Base-by-base conservation (phyloP, 202 grass and related monocot species). In the Carex sylvatica region DNA sequence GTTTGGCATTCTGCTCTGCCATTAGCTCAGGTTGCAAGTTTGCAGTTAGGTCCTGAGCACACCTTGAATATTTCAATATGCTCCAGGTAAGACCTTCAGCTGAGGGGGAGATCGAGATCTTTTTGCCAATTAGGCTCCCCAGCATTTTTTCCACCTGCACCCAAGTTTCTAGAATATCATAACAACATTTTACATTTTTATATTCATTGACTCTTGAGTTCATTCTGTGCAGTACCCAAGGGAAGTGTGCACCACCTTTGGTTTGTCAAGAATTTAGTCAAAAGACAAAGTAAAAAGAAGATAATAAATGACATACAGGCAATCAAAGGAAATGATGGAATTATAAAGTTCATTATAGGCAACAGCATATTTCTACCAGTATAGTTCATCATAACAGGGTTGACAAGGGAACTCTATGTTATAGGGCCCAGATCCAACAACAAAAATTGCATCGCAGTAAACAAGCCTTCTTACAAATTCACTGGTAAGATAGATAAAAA, bases 91-190 rank as follows among this genome's bases (percentile, higher is more conserved):
- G 69, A 9, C 89, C 89, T 87, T 85, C 52, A 28, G 78, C 46
- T 72, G 73, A 64, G 80, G 84, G 91, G 68, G 82, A 69, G 80
- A 88, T 85, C 72, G 70, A 69, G 77, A 88, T 85, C 72, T 82
- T 80, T 85, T 88, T 91, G 56, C 91, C 91, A 75, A 90, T 68
- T 66, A 88, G 47, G 15, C 78, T 80, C 80, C 86, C 81, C 61
- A 97, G 80, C 86, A 69, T 65, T 40, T 62, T 70, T 84, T 85
- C 89, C 86, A 93, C 78, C 89, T 97, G 85, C 38, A 93, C 44
- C 78, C 49, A 54, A 22, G 54, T 75, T 83, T 51, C 28, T 19
- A 72, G 30, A 68, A 79, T 70, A 88, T 86, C 60, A 84, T 8
- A 80, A 82, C 35, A 40, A 31, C 15, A 42, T 69, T n/a, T 40